Evolutionary conservation across 768 basidiomycete species (phyloP).

Genomic region (Boletus sp.): DNA sequence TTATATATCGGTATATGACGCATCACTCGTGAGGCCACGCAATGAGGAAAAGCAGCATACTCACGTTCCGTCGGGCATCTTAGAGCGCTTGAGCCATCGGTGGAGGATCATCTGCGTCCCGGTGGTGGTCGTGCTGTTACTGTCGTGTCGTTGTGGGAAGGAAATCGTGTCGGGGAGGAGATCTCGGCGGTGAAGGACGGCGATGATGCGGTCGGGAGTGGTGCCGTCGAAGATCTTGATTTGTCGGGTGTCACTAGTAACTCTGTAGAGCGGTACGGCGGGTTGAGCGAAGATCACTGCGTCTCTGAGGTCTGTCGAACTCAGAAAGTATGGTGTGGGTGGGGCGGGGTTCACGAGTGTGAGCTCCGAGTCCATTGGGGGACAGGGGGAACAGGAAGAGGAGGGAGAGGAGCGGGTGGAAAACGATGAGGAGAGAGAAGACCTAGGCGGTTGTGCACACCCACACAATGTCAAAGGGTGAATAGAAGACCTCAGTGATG

Average conservation of each 20-base stretch:
- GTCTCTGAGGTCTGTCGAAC: slow-evolving; percentile 17
- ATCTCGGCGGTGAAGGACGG: slow-evolving; percentile 27
- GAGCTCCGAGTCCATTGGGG: slow-evolving; percentile 27
- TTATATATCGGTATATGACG: not conserved
- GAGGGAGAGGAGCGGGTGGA: not conserved
- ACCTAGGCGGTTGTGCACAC: not conserved
- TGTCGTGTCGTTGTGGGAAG: slow-evolving; percentile 19
- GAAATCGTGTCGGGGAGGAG: slow-evolving; percentile 28
- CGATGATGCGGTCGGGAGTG: slow-evolving; percentile 13
- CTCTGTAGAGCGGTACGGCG: slow-evolving; percentile 23
- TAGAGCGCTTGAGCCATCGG: slow-evolving; percentile 30
- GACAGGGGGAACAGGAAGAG: not conserved
- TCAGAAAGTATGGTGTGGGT: slow-evolving; percentile 30
- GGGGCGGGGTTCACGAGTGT: slow-evolving; percentile 27
- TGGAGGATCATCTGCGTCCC: slow-evolving; percentile 16
- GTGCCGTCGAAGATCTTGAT: slow-evolving; percentile 16
- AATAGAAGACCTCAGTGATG: not conserved
- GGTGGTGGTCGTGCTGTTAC: not conserved
- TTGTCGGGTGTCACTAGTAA: slow-evolving; percentile 20
- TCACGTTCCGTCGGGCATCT: slow-evolving; percentile 24
- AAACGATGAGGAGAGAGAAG: not conserved
- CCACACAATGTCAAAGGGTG: not conserved
- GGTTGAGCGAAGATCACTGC: slow-evolving; percentile 19
- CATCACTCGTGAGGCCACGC: not conserved
- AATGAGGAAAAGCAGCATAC: not conserved